Evolutionary conservation across 495 filamentous ascomycete species (phyloP).

Genomic region (Lasiosphaeriaceae sp.): DNA sequence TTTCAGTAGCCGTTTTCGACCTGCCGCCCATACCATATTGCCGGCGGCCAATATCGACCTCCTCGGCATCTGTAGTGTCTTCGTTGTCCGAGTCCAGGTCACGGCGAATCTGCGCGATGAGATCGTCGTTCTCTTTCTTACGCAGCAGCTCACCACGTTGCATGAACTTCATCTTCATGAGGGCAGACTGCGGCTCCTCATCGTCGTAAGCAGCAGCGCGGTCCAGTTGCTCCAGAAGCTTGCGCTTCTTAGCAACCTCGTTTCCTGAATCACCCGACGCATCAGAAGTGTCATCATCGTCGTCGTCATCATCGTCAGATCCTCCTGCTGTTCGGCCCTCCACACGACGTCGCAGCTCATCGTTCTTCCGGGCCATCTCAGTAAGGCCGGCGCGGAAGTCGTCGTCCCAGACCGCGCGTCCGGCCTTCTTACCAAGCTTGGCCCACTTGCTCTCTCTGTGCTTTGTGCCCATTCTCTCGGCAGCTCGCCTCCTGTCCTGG

Average conservation of each 20-base stretch:
- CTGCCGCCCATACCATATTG: conserved; percentile 52
- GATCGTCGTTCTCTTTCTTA: conserved; percentile 75
- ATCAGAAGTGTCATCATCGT: conserved; percentile 51
- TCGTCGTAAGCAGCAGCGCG: conserved; percentile 35
- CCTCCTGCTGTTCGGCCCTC: conserved; percentile 68
- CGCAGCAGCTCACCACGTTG: conserved; percentile 73
- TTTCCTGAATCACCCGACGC: conserved; percentile 49
- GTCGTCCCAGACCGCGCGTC: conserved; percentile 77
- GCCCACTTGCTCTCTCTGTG: conserved; percentile 95
- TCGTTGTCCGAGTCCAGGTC: conserved; percentile 59
- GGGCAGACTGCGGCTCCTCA: conserved; percentile 39
- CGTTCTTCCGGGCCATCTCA: conserved; percentile 79
- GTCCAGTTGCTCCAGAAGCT: conserved; percentile 58
- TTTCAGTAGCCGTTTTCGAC: neutral
- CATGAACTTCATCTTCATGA: conserved; percentile 89
- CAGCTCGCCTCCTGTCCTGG: conserved; percentile 73
- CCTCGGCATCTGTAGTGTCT: conserved; percentile 52
- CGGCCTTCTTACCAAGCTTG: conserved; percentile 76
- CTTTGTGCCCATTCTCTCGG: conserved; percentile 83
- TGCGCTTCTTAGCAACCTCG: conserved; percentile 46
- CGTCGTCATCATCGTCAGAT: conserved; percentile 48
- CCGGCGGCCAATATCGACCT: conserved; percentile 60
- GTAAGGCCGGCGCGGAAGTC: conserved; percentile 70
- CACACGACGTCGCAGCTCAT: conserved; percentile 79
- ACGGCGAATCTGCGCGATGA: conserved; percentile 67